Base-by-base conservation (phyloP, 2,329 filamentous ascomycete species). In the Botrytis cinerea region DNA sequence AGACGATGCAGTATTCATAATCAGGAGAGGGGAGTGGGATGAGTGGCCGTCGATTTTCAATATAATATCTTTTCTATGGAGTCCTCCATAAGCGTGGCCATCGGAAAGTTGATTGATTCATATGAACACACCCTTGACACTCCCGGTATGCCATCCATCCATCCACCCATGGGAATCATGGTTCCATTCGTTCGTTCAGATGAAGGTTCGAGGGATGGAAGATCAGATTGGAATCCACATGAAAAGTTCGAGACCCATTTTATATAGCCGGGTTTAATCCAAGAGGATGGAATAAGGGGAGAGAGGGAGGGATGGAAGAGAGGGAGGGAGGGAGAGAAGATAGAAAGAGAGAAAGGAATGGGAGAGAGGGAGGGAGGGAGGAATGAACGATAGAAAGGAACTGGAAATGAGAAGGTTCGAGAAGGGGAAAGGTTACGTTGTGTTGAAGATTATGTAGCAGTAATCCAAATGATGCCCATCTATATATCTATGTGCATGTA, bases 41-140 rank as follows among this genome's bases (percentile, higher is more conserved):
- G n/a, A 18, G 51, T 18, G 51, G 51, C 51, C 3, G 51, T 57
- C 51, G 4, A 25, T 57, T 28, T 57, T 63, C 40, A 43, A 63
- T 63, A 63, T 63, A 63, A 48, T 51, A n/a, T 67, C 28, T 67
- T 22, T 67, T 54, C 25, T 54, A 54, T 54, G 25, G 48, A 54
- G 48, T 54, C 25, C 32, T 32, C 32, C 32, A 32, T 32, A 32
- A 54, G 63, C 25, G 63, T 67, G 63, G 45, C 35, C 25, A 51
- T 51, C 46, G 63, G 32, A 32, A n/a, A 38, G 45, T 35, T 35
- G 25, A 66, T 48, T 35, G 61, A 66, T 66, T 48, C 2, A 67
- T 18, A 14, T 51, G 63, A 38, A 32, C 4, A 64, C 45, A 63
- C 45, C 25, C 40, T 45, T 32, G 40, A 63, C 43, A 63, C 20